Evolutionary conservation across 164 flowering plant species (phyloP), one percentile per base, ranked within the genome.

Genomic region (Pachysandra terminalis): DNA sequence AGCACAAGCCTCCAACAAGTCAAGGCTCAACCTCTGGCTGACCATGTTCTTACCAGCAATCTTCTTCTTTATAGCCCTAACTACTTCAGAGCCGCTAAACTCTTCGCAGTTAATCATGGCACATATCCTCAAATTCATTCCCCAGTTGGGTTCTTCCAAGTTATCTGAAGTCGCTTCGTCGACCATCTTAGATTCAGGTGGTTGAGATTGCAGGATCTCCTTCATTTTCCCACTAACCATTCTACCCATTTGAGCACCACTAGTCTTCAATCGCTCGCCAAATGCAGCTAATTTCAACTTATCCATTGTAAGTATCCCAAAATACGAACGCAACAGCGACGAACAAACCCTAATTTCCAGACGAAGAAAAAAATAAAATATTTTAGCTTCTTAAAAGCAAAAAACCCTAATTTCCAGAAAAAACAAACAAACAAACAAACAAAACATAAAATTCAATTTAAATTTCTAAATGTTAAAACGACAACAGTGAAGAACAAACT

Each of bases 21-120:
- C 98, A 51, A 93, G 84, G 63, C 83, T 74, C 69, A 90, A 74
- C 65, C 78, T 75, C 68, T 86, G 96, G 56, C 75, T 76, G 59
- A 65, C 72, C 35, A 51, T 71, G 56, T 65, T 87, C 72, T 76
- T 79, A 28, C 86, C 71, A 45, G 66, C 48, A 5, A 93, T 70
- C 81, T 86, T 89, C 86, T 71, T 87, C 85, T 91, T 91, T n/a
- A 91, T 82, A 2, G 90, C 85, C 76, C 67, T 84, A 19, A 91
- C 86, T 9, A 91, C 70, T 71, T 90, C 97, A 7, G 83, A 51
- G 56, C 96, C 94, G 59, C 81, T 88, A 56, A 84, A 73, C 78
- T 89, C 90, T 52, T 80, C 89, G 21, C 81, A 75, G 53, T 86
- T 85, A 58, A 91, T 80, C 84, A 87, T 72, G 6, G 84, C 75